Evolutionary conservation across 148 eudicot species (phyloP).

Genomic region (Amaranthus hypochondriacus): DNA sequence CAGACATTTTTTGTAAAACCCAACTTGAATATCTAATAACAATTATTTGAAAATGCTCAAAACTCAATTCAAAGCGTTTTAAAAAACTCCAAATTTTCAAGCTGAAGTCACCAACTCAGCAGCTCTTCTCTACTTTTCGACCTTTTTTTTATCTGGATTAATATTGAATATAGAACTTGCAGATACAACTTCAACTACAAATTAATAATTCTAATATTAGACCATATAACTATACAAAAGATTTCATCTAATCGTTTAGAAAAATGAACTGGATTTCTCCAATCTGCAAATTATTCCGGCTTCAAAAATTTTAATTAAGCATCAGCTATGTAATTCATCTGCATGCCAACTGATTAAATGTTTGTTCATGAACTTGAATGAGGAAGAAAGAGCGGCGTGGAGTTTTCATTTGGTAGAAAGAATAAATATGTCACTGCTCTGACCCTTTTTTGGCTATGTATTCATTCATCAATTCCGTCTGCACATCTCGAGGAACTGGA

Average conservation of each 20-base stretch:
- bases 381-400: conserved; percentile 1
- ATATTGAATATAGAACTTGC: not conserved
- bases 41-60: too few species aligned
- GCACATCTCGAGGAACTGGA: conserved; percentile 80
- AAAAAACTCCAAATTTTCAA: too few species aligned
- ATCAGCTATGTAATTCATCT: conserved; percentile 3
- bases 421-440: conserved; percentile 23
- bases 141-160: too few species aligned
- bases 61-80: too few species aligned
- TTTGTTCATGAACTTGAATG: not conserved
- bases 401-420: not conserved
- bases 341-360: conserved; percentile 6
- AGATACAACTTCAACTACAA: not conserved
- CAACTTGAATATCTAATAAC: too few species aligned
- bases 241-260: not conserved
- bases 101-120: too few species aligned
- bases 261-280: not conserved
- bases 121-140: too few species aligned
- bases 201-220: not conserved
- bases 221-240: not conserved
- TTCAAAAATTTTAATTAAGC: conserved; percentile 7
- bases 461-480: conserved; percentile 66
- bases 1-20: too few species aligned
- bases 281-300: conserved; percentile 14
- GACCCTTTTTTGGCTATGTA: conserved; percentile 60